Percentiles rank a stretch among this genome's conserved stretches.
These are phyloP conservation scores for Camellia lanceoleosa DNA, from an alignment of 148 eudicot species.

Conservation along the genomic window DNA sequence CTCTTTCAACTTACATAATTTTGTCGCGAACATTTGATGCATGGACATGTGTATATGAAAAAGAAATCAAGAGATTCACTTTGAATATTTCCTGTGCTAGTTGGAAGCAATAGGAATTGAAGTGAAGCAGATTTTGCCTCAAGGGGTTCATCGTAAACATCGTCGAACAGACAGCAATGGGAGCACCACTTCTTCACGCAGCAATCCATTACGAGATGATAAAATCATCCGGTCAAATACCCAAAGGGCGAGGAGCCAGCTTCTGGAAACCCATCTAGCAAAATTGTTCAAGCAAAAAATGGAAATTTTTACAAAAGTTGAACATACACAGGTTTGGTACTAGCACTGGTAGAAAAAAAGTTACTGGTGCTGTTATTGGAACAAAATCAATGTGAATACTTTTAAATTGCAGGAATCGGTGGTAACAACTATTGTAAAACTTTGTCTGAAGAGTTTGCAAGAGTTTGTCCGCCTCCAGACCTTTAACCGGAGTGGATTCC, in stretches of 20 bases:
- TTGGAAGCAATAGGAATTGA: conserved; percentile 56
- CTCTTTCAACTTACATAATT: too few species aligned
- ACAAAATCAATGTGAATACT: not conserved
- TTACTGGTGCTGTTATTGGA: not conserved
- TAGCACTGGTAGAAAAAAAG: conserved; percentile 14
- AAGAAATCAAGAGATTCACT: not conserved
- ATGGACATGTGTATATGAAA: not conserved
- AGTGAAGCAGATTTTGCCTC: conserved; percentile 85
- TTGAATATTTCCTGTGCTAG: conserved; percentile 34
- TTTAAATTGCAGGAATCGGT: conserved; percentile 78
- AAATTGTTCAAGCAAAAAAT: conserved; percentile 91
- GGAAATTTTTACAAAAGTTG: conserved; percentile 97
- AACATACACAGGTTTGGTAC: conserved; percentile 75
- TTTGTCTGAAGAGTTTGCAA: conserved; percentile 87
- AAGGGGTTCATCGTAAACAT: conserved; percentile 71
- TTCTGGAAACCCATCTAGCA: conserved; percentile 90
- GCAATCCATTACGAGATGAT: conserved; percentile 90
- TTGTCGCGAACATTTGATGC: not conserved
- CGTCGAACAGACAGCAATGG: conserved; percentile 87
- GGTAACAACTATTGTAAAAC: conserved; percentile 64
- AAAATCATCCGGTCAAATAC: conserved; percentile 58
- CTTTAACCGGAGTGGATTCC: conserved; percentile 96
- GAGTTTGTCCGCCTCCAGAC: conserved; percentile 90
- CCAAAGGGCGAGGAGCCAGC: conserved; percentile 90
- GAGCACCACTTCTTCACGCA: conserved; percentile 85